Base-by-base conservation (phyloP, 2,329 filamentous ascomycete genomes). In the Cercospora brassicicola region DNA sequence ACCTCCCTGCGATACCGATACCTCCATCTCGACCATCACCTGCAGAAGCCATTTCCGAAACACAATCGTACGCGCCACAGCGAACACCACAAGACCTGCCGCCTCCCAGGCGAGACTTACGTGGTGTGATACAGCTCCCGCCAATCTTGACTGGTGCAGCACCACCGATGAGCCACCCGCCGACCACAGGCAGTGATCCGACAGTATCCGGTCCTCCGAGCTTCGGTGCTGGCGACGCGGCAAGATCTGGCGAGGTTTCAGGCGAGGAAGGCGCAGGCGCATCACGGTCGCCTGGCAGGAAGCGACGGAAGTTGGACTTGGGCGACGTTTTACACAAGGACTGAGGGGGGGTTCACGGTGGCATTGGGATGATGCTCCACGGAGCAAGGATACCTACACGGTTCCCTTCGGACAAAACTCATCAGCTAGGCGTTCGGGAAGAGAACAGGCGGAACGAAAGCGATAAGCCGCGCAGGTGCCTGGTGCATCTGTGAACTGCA, bases 301-400 rank as follows among this genome's bases (percentile, higher is more conserved):
- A 78, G 64, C 70, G 75, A 26, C 70, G 75, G 31, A 71, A 75
- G 20, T 72, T 78, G 67, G 76, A 72, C 4, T 75, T 78, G 9
- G 71, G 76, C 56, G 76, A 78, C 53, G 76, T 78, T 30, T 67
- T 78, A 59, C 76, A 78, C 9, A 26, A 60, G 11, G 30, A 57
- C 3, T 57, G 28, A 57, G 15, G 4, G 53, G 3, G 10, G 9
- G 23, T 23, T 11, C 42, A 48, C 15, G 15, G 5, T 8, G 36
- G 15, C 6, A n/a, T n/a, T 42, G 36, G 3, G 15, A 42, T n/a
- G 36, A 42, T n/a, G 36, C 36, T 42, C 6, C 36, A 9, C 36
- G 36, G 36, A 8, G 15, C 3, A 8, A 3, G 36, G 13, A n/a
- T 23, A n/a, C 36, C 8, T 42, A n/a, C 6, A 42, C n/a, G 6